Evolutionary conservation across 257 asterid genomes (phyloP).

Genomic region (Solanum ahanhuiri): DNA sequence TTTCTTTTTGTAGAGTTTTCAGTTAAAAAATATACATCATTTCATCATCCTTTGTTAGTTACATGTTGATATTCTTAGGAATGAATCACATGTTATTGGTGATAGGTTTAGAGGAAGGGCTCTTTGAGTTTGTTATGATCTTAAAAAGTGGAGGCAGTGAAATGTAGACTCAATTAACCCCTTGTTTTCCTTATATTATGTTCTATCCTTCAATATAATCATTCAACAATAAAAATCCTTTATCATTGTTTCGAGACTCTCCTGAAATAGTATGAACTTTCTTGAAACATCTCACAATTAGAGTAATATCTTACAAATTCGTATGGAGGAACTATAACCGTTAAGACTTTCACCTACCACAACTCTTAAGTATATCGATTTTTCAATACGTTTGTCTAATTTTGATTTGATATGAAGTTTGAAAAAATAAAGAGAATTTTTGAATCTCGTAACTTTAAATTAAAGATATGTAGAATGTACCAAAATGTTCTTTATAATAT

Average conservation of each 20-base stretch:
- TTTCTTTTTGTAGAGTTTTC: constrained; percentile 8
- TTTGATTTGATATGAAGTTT: no score
- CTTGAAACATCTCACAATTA: background rate
- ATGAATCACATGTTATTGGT: constrained; percentile 18
- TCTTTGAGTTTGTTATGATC: constrained; percentile 14
- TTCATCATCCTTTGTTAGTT: constrained; percentile 16
- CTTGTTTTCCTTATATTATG: background rate
- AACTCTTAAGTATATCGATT: background rate
- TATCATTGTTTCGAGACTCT: background rate
- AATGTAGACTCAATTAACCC: background rate
- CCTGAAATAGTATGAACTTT: background rate
- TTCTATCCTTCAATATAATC: background rate
- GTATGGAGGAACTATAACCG: background rate
- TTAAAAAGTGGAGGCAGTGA: constrained; percentile 9
- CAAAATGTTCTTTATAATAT: no score
- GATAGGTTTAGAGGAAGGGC: constrained; percentile 13
- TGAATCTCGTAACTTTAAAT: background rate
- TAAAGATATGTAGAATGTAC: background rate
- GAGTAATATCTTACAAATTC: background rate
- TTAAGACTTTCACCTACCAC: background rate
- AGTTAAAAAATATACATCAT: background rate
- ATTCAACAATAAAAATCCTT: background rate
- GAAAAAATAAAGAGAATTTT: no score
- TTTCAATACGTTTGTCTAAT: background rate
- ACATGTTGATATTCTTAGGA: constrained; percentile 33